These are phyloP conservation scores for Chrysanthemum seticuspe DNA, from an alignment of 129 eudicot genomes.

Conservation along the genomic window DNA sequence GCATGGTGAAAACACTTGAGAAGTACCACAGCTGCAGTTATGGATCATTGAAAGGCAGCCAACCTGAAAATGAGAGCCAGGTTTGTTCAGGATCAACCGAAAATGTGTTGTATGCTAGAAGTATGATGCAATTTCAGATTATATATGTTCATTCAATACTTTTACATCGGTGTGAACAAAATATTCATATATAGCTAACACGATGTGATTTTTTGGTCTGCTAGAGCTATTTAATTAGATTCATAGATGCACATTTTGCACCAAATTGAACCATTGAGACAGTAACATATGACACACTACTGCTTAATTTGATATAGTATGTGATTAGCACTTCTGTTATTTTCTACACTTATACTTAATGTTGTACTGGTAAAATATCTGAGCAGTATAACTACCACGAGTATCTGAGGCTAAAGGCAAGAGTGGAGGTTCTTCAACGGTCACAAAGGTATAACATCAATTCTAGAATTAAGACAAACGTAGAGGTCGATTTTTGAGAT, in stretches of 20 bases:
- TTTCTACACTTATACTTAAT: background rate
- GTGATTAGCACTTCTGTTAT: background rate
- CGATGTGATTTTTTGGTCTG: background rate
- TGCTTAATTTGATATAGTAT: constrained; percentile 14
- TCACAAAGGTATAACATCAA: constrained; percentile 50
- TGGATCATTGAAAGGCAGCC: constrained; percentile 49
- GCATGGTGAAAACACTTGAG: constrained; percentile 65
- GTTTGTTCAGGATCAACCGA: constrained; percentile 20
- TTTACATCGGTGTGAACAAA: too few species aligned
- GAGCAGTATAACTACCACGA: constrained; percentile 51
- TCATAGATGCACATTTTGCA: constrained; percentile 1
- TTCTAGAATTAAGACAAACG: background rate
- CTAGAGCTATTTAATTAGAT: background rate
- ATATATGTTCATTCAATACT: too few species aligned
- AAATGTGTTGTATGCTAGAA: too few species aligned
- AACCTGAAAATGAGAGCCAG: constrained; percentile 44
- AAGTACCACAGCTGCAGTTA: constrained; percentile 58
- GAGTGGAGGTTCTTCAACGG: constrained; percentile 60
- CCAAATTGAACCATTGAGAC: background rate
- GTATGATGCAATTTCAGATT: too few species aligned
- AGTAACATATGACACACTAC: background rate
- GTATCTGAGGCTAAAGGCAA: constrained; percentile 64
- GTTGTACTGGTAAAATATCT: background rate
- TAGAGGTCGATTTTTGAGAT: background rate
- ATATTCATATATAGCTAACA: too few species aligned